phyloP scores from a whole-genome alignment of 2,329 filamentous ascomycete genomes.

The Cordyceps tenuipes region DNA sequence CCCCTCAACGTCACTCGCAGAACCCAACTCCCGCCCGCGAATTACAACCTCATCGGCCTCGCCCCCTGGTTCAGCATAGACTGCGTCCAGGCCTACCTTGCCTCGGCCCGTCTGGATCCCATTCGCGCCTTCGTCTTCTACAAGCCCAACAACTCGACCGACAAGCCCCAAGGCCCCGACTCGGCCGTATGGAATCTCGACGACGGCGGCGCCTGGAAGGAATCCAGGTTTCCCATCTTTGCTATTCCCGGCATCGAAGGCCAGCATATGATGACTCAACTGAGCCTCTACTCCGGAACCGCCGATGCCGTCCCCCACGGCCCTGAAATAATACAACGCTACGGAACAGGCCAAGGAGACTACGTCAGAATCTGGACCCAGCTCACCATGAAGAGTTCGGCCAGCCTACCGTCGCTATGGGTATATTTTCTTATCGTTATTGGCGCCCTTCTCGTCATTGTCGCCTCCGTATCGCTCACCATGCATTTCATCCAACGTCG shows the following conservation, averaged over 20 bases:
- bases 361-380: conserved; percentile 54
- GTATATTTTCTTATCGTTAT: conserved; percentile 65
- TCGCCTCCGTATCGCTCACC: conserved; percentile 55
- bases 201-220: conserved; percentile 64
- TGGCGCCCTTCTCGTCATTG: conserved; percentile 60
- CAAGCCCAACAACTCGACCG: conserved; percentile 44
- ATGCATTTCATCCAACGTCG: conserved; percentile 74
- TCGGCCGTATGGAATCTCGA: conserved; percentile 62
- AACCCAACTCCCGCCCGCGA: conserved; percentile 56
- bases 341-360: conserved; percentile 46
- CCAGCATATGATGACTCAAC: conserved; percentile 57
- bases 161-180: conserved; percentile 56
- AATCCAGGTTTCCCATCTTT: conserved; percentile 72
- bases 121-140: conserved; percentile 59
- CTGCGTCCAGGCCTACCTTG: conserved; percentile 68
- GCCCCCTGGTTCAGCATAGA: conserved; percentile 74
- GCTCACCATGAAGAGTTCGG: conserved; percentile 38
- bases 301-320: conserved; percentile 54
- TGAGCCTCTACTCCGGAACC: conserved; percentile 71
- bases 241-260: conserved; percentile 65
- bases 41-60: conserved; percentile 70
- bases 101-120: conserved; percentile 47
- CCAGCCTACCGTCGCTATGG: conserved; percentile 66
- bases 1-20: conserved; percentile 67
- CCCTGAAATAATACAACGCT: conserved; percentile 44